A percentile compares a stretch with the other conserved stretches of the same genome.
phyloP scores from a whole-genome alignment of 441 rosid genomes.

The Populus hybrid region DNA sequence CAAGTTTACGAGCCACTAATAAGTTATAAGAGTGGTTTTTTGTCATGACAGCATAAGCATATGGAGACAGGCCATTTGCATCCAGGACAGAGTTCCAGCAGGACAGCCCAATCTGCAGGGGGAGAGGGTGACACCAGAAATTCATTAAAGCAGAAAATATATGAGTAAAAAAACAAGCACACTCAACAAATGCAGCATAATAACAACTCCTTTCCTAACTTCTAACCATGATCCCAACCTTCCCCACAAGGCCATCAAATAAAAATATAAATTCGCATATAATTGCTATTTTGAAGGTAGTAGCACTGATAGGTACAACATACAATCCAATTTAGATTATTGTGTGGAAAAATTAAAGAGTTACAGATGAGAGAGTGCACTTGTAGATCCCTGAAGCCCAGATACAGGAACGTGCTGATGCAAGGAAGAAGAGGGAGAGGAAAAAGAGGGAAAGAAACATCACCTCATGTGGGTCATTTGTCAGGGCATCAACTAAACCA shows the following conservation, averaged over 20 bases:
- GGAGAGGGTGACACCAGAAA: neutral
- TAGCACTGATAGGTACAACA: neutral
- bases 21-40: slow-evolving; percentile 62
- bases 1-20: slow-evolving; percentile 61
- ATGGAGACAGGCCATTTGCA: slow-evolving; percentile 59
- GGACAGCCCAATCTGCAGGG: slow-evolving; percentile 61
- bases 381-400: neutral
- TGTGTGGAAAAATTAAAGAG: neutral
- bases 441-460: neutral
- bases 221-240: neutral
- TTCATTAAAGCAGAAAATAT: neutral
- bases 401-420: neutral
- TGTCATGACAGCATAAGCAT: slow-evolving; percentile 58
- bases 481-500: slow-evolving; percentile 63
- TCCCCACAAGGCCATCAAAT: neutral
- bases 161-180: neutral
- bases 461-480: slow-evolving; percentile 87
- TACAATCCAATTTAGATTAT: neutral
- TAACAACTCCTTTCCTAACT: neutral
- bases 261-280: neutral
- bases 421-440: neutral
- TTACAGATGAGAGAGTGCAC: neutral
- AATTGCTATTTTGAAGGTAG: neutral
- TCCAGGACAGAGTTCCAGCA: slow-evolving; percentile 67
- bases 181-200: neutral